phyloP scores from a whole-genome alignment of 306 rosid species.

The Ziziphus jujuba region DNA sequence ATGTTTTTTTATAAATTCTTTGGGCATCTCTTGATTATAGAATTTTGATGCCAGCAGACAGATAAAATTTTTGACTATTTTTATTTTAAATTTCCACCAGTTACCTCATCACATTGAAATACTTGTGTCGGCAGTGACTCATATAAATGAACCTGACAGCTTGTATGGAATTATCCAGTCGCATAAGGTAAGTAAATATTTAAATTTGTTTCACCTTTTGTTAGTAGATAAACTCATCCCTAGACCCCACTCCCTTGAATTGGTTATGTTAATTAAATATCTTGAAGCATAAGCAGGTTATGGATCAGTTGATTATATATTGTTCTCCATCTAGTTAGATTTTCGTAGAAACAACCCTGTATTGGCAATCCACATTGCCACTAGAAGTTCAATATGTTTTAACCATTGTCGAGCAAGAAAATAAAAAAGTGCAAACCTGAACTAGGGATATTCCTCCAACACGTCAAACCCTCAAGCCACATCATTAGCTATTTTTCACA shows the following conservation, averaged over 20 bases:
- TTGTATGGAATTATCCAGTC: constrained; percentile 91
- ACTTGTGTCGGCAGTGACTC: constrained; percentile 76
- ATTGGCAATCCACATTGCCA: no score
- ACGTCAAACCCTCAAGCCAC: no score
- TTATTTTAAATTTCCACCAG: constrained; percentile 47
- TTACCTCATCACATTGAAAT: constrained; percentile 81
- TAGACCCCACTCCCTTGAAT: neutral
- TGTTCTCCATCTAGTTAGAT: neutral
- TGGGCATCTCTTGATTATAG: neutral
- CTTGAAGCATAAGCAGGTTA: neutral
- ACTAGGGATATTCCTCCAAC: no score
- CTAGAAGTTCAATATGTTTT: no score
- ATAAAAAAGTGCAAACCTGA: no score
- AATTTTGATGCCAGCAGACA: neutral
- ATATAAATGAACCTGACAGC: constrained; percentile 95
- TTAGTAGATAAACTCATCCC: neutral
- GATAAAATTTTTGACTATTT: constrained; percentile 5
- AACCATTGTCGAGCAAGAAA: no score
- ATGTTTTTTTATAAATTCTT: neutral
- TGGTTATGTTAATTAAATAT: neutral
- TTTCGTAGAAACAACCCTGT: neutral
- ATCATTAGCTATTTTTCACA: neutral
- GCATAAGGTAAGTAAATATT: constrained; percentile 64
- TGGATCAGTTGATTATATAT: neutral
- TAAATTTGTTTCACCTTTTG: neutral